phyloP scores from a whole-genome alignment of 768 basidiomycete genomes.

The Calocera viscosa region DNA sequence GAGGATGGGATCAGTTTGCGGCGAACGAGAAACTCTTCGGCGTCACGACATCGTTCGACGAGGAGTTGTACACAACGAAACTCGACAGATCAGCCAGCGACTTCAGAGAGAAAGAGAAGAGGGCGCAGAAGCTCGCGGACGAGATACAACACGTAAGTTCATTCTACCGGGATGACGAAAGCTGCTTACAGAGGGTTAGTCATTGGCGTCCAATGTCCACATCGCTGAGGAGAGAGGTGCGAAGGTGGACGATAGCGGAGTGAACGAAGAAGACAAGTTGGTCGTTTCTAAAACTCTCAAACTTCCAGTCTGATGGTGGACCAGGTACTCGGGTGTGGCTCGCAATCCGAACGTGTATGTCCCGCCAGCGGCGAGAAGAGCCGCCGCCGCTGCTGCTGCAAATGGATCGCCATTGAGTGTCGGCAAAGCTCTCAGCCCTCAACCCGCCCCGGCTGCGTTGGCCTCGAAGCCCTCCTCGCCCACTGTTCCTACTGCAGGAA shows the following conservation, averaged over 20 bases:
- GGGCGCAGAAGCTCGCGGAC: slow-evolving; percentile 76
- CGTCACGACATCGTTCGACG: slow-evolving; percentile 80
- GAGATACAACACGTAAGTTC: slow-evolving; percentile 74
- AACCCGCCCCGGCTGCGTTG: background rate
- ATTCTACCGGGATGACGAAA: background rate
- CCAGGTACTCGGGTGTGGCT: slow-evolving; percentile 84
- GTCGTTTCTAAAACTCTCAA: slow-evolving; percentile 18
- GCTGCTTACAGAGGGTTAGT: slow-evolving; percentile 31
- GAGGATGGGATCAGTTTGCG: slow-evolving; percentile 81
- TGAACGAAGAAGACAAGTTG: slow-evolving; percentile 95
- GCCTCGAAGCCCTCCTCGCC: slow-evolving; percentile 8
- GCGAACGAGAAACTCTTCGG: slow-evolving; percentile 90
- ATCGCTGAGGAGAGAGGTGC: slow-evolving; percentile 76
- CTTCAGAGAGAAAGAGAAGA: slow-evolving; percentile 76
- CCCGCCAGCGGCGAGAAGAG: slow-evolving; percentile 75
- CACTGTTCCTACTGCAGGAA: slow-evolving; percentile 10
- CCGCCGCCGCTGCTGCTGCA: slow-evolving; percentile 11
- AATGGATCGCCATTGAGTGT: slow-evolving; percentile 8
- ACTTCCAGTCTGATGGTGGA: slow-evolving; percentile 21
- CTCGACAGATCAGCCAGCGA: slow-evolving; percentile 73
- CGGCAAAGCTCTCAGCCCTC: background rate
- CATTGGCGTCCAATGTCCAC: slow-evolving; percentile 61
- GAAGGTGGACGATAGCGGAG: slow-evolving; percentile 51
- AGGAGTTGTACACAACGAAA: slow-evolving; percentile 89
- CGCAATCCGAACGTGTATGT: slow-evolving; percentile 83